Percentiles rank a stretch among this genome's conserved stretches.
Conservation (phyloP, 1,139 yeast genomes). For the Suhomyces choctaworum region DNA sequence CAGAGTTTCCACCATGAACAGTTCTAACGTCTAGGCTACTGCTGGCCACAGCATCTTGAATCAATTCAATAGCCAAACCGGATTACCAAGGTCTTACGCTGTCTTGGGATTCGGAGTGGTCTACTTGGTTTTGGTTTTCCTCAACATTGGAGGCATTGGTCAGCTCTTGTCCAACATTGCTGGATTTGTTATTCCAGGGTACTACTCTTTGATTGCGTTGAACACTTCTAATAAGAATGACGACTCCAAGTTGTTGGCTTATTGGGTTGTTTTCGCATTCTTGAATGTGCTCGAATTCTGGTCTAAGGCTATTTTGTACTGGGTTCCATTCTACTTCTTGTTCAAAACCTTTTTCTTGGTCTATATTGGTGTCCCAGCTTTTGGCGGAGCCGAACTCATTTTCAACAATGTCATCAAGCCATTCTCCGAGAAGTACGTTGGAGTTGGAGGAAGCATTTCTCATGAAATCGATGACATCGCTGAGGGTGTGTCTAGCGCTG, state of each 20-base stretch:
- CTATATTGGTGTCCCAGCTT: constrained; percentile 84
- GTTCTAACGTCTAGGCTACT: constrained; percentile 31
- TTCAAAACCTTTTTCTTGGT: constrained; percentile 86
- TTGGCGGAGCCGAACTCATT: constrained; percentile 79
- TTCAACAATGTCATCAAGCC: constrained; percentile 72
- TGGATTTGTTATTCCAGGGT: constrained; percentile 88
- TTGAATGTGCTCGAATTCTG: constrained; percentile 92
- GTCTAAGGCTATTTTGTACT: constrained; percentile 87
- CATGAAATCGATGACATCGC: constrained; percentile 47
- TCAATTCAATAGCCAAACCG: constrained; percentile 63
- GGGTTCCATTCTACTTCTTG: constrained; percentile 96
- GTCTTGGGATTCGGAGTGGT: constrained; percentile 62
- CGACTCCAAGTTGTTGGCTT: constrained; percentile 84
- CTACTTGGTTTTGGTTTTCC: constrained; percentile 75
- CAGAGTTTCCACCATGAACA: not conserved
- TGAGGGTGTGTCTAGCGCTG: constrained; percentile 49
- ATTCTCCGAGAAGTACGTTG: constrained; percentile 58
- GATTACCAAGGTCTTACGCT: constrained; percentile 87
- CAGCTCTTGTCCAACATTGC: constrained; percentile 90
- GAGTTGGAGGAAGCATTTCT: constrained; percentile 22
- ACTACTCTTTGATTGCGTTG: constrained; percentile 81
- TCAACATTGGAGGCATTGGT: constrained; percentile 92
- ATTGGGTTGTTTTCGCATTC: constrained; percentile 96
- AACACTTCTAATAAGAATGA: constrained; percentile 68
- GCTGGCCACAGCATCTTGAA: constrained; percentile 43